Percentiles rank a stretch among this genome's conserved stretches.
phyloP scores from a whole-genome alignment of 1,284 basidiomycete genomes.

The Caloboletus inedulis region DNA sequence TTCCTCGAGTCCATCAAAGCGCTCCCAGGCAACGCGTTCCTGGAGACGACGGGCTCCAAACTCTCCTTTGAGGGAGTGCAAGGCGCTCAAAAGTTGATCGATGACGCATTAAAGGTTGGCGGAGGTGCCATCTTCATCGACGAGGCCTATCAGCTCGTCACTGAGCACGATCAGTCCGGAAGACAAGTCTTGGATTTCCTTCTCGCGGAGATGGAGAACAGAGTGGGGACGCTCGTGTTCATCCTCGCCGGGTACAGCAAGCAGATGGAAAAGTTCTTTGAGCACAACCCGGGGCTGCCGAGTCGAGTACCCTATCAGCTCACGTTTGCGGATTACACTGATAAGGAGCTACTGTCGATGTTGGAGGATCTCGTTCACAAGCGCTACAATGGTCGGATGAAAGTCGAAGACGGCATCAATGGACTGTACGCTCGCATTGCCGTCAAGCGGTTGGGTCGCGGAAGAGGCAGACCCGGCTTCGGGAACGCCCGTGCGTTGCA shows the following conservation, averaged over 20 bases:
- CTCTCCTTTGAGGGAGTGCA: constrained; percentile 55
- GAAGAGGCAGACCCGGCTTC: constrained; percentile 53
- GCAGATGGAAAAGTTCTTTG: constrained; percentile 72
- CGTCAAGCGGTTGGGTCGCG: constrained; percentile 47
- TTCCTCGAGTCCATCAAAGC: constrained; percentile 54
- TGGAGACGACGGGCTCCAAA: constrained; percentile 60
- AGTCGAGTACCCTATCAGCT: constrained; percentile 62
- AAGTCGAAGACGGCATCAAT: constrained; percentile 49
- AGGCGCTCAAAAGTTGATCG: constrained; percentile 49
- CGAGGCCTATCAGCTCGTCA: constrained; percentile 64
- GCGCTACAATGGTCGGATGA: constrained; percentile 48
- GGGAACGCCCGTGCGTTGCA: constrained; percentile 62
- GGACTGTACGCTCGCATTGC: constrained; percentile 59
- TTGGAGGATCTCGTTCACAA: constrained; percentile 46
- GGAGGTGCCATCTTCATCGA: constrained; percentile 66
- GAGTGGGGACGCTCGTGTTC: constrained; percentile 60
- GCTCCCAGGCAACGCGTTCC: constrained; percentile 51
- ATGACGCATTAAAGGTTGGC: constrained; percentile 46
- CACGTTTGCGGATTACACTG: constrained; percentile 60
- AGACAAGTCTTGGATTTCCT: constrained; percentile 60
- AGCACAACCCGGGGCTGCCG: constrained; percentile 63
- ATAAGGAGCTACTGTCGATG: constrained; percentile 53
- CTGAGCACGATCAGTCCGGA: constrained; percentile 45
- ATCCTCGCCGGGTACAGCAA: constrained; percentile 66
- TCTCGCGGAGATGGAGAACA: constrained; percentile 70